Percentiles rank a stretch among this genome's conserved stretches.
These are phyloP conservation scores for Saccharomycopsis schoenii DNA, from an alignment of 805 yeast genomes.

Conservation along the genomic window DNA sequence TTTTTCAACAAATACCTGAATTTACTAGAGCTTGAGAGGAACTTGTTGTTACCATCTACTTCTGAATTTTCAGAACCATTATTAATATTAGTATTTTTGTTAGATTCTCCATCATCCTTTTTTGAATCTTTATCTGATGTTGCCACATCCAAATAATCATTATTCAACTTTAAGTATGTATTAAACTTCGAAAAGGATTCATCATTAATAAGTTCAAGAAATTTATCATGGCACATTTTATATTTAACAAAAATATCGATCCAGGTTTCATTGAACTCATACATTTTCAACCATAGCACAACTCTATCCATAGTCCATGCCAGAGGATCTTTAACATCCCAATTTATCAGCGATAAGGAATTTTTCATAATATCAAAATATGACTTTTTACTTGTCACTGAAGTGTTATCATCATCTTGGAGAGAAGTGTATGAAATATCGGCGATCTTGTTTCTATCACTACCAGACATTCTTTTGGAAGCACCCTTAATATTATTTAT, in stretches of 20 bases:
- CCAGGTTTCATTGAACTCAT: constrained; percentile 71
- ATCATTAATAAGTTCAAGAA: constrained; percentile 58
- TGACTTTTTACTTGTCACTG: constrained; percentile 6
- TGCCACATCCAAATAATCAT: constrained; percentile 17
- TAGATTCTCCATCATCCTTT: background rate
- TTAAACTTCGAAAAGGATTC: constrained; percentile 39
- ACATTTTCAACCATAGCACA: constrained; percentile 52
- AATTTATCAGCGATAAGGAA: constrained; percentile 22
- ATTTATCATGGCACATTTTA: constrained; percentile 51
- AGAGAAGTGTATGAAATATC: background rate
- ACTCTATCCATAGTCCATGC: constrained; percentile 73
- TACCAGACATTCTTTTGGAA: background rate
- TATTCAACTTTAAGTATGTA: constrained; percentile 24
- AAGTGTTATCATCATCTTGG: background rate
- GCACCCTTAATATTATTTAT: background rate
- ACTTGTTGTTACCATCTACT: background rate
- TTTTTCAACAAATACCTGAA: constrained; percentile 47
- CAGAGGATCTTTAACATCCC: constrained; percentile 44
- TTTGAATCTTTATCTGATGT: constrained; percentile 19
- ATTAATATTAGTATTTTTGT: background rate
- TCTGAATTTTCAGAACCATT: background rate
- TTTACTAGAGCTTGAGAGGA: constrained; percentile 39
- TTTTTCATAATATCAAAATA: constrained; percentile 8
- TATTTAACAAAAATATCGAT: constrained; percentile 47
- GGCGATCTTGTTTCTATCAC: background rate